Evolutionary conservation across 2,329 filamentous ascomycete species (phyloP), one percentile per base, ranked within the genome.

Genomic region (Aurifilum marmelostoma): DNA sequence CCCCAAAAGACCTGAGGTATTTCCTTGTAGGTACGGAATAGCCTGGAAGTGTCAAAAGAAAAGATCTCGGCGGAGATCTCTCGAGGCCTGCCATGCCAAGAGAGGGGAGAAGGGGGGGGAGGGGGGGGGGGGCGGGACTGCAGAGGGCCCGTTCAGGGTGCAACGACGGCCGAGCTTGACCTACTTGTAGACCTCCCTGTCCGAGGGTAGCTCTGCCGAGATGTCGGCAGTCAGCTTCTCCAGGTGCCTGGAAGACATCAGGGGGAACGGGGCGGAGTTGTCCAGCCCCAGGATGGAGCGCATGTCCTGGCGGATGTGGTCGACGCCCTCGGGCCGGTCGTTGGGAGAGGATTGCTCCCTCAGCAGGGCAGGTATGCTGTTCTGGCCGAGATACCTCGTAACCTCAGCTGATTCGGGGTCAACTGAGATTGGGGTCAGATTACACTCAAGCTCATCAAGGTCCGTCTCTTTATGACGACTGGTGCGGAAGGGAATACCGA

Each of bases 1-100:
- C 88, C 88, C 88, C 88, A 91, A 73, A 91, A 91, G 1, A 87
- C 87, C 63, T 91, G 88, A 1, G 88, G 86, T 32, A 89, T 88
- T 74, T 90, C 87, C 76, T 90, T 90, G 79, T 90, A 91, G 1
- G 88, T 87, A 59, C 87, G 84, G 74, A 91, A 90, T 8, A 89
- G 80, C 74, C 88, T 90, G 69, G 18, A 32, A 24, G 59, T 61
- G 63, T 69, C 29, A 60, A 39, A 16, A 60, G 27, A 16, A 37
- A 60, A 18, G 32, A 4, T 32, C 27, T 34, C 8, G 18, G 27
- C 32, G 21, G 16, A 37, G 11, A 11, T n/a, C 3, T 16, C 11
- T 16, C 11, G 7, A 58, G 54, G 24, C 56, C 21, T 59, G 27
- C 2, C 29, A 4, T 8, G 56, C 16, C 24, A 32, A 14, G 27